phyloP scores from a whole-genome alignment of 306 rosid genomes.

The Potentilla sterilis region DNA sequence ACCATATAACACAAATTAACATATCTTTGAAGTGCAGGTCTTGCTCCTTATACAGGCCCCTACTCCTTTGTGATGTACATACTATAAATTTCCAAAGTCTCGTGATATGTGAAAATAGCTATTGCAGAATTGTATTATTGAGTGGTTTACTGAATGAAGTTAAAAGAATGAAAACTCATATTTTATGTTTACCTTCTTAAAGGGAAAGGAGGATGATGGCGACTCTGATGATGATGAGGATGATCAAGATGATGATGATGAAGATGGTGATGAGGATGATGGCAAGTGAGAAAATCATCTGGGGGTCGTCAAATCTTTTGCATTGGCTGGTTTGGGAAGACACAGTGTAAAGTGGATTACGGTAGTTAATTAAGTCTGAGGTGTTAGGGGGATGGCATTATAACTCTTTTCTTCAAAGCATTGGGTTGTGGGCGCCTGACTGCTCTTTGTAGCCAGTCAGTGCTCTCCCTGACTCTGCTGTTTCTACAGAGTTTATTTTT shows the following conservation, averaged over 20 bases:
- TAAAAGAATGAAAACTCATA: not conserved
- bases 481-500: conserved; percentile 35
- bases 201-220: conserved; percentile 58
- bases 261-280: conserved; percentile 48
- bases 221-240: conserved; percentile 73
- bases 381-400: conserved; percentile 28
- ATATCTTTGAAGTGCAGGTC: not conserved
- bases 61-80: not conserved
- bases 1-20: not conserved
- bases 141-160: not conserved
- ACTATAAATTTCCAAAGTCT: not conserved
- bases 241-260: conserved; percentile 56
- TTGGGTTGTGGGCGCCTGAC: conserved; percentile 26
- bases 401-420: conserved; percentile 29
- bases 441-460: conserved; percentile 19
- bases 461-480: conserved; percentile 24
- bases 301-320: conserved; percentile 21
- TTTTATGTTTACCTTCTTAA: conserved; percentile 12
- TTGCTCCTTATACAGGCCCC: not conserved
- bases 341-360: conserved; percentile 48
- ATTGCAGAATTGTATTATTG: not conserved
- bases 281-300: conserved; percentile 43
- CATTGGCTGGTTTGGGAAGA: conserved; percentile 37
- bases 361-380: conserved; percentile 23
- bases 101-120: not conserved